Conservation (phyloP, 345 rosid genomes). For the Litchi chinensis region DNA sequence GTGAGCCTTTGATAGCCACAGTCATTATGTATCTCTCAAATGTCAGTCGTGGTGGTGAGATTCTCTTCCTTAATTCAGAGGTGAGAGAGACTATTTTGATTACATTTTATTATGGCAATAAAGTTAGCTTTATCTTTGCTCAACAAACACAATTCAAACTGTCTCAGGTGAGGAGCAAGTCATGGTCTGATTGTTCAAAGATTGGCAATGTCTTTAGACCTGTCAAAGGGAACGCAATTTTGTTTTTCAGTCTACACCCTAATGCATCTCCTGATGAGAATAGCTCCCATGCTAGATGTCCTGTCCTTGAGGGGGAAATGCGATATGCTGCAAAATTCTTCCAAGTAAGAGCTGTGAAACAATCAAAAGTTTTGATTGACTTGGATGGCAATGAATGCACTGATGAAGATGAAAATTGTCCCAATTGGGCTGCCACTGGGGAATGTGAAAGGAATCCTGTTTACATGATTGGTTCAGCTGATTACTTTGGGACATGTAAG, state of each 20-base stretch:
- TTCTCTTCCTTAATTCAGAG: conserved; percentile 71
- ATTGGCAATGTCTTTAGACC: conserved; percentile 54
- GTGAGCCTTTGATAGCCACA: conserved; percentile 62
- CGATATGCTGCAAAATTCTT: conserved; percentile 71
- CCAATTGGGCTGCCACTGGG: conserved; percentile 73
- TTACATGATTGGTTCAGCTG: conserved; percentile 88
- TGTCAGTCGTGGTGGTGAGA: conserved; percentile 68
- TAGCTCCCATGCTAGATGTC: conserved; percentile 79
- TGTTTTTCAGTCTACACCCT: conserved; percentile 67
- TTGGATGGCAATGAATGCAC: conserved; percentile 51
- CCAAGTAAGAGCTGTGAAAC: conserved; percentile 37
- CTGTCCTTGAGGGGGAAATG: conserved; percentile 71
- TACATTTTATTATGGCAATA: background rate
- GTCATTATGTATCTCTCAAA: conserved; percentile 78
- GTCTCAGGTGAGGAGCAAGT: conserved; percentile 46
- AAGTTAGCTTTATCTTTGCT: background rate
- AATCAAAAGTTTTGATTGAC: conserved; percentile 18
- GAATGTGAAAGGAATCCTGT: conserved; percentile 88
- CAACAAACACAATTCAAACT: background rate
- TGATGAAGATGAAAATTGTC: conserved; percentile 77
- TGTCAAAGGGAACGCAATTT: conserved; percentile 70
- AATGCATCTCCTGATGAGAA: conserved; percentile 57
- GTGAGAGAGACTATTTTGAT: conserved; percentile 37
- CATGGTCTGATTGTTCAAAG: conserved; percentile 63
- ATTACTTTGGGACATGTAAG: conserved; percentile 87